Evolutionary conservation across 345 rosid species (phyloP).

Genomic region (Sonneratia caseolaris): DNA sequence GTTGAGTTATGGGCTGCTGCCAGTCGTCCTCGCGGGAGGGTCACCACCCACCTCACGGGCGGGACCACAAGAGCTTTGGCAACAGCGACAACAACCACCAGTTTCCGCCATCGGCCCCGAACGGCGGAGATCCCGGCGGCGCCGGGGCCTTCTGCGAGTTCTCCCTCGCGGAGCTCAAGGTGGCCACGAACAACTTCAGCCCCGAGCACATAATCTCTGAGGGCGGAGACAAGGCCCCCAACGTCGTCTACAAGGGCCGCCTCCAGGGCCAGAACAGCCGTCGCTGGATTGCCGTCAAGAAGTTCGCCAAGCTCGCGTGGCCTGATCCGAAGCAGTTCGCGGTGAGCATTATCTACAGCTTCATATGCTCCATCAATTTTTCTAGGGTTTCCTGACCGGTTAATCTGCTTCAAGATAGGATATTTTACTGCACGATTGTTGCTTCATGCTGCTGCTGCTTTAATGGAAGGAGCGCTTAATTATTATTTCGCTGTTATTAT

Average conservation of each 20-base stretch:
- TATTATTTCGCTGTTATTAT: too few relatives aligned
- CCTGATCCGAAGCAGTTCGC: slow-evolving; percentile 86
- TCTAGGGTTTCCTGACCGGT: slow-evolving; percentile 1
- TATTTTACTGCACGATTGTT: too few relatives aligned
- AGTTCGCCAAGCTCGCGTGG: slow-evolving; percentile 65
- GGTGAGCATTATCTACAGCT: slow-evolving; percentile 19
- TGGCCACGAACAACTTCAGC: slow-evolving; percentile 80
- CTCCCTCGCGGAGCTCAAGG: slow-evolving; percentile 58
- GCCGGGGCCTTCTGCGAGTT: slow-evolving; percentile 41
- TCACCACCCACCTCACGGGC: slow-evolving; percentile 9
- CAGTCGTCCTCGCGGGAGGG: slow-evolving; percentile 31
- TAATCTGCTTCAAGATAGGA: too few relatives aligned
- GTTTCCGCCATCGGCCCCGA: slow-evolving; percentile 7
- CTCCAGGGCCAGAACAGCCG: slow-evolving; percentile 28
- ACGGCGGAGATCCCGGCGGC: slow-evolving; percentile 16
- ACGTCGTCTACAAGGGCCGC: slow-evolving; percentile 68
- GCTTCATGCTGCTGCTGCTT: background rate
- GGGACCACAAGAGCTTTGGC: slow-evolving; percentile 4
- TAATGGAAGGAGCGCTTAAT: background rate
- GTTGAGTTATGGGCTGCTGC: slow-evolving; percentile 56
- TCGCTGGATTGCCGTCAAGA: slow-evolving; percentile 73
- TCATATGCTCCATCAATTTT: background rate
- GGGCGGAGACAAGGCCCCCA: slow-evolving; percentile 65
- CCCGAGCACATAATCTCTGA: slow-evolving; percentile 62
- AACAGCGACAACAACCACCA: slow-evolving; percentile 1